Conservation (phyloP, 371 early-diverging fungal genomes). For the Mucor sp. region DNA sequence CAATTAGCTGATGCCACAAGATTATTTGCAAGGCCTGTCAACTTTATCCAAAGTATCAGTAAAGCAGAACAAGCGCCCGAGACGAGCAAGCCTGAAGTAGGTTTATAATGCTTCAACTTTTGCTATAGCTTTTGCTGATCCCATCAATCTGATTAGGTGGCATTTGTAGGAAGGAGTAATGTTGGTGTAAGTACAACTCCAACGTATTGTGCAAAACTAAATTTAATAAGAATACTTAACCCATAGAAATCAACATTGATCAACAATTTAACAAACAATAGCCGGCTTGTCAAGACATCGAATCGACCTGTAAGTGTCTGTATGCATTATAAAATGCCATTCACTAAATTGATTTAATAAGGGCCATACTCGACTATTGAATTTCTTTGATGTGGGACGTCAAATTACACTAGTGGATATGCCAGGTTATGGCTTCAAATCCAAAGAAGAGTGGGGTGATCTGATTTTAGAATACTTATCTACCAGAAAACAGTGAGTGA, state of each 20-base stretch:
- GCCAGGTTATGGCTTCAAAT: constrained; percentile 82
- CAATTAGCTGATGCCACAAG: constrained; percentile 30
- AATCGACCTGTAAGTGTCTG: constrained; percentile 61
- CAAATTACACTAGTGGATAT: constrained; percentile 74
- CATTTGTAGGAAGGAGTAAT: constrained; percentile 80
- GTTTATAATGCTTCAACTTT: background rate
- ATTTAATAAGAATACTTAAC: background rate
- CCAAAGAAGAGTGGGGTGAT: constrained; percentile 74
- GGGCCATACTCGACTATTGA: constrained; percentile 75
- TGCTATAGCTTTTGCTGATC: background rate
- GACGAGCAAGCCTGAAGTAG: constrained; percentile 36
- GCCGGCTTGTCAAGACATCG: constrained; percentile 70
- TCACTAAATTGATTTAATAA: constrained; percentile 11
- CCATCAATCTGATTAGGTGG: constrained; percentile 44
- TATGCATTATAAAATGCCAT: background rate
- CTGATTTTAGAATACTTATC: constrained; percentile 66
- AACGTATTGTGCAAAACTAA: background rate
- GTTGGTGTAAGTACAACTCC: constrained; percentile 53
- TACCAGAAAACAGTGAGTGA: constrained; percentile 57
- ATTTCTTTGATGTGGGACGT: constrained; percentile 66
- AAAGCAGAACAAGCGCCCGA: constrained; percentile 34
- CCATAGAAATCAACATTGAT: constrained; percentile 72
- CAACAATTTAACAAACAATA: constrained; percentile 62
- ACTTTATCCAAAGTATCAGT: constrained; percentile 41
- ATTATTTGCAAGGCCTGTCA: constrained; percentile 44